Base-by-base conservation (phyloP, 176 grass and related monocot species). In the Avena eriantha region DNA sequence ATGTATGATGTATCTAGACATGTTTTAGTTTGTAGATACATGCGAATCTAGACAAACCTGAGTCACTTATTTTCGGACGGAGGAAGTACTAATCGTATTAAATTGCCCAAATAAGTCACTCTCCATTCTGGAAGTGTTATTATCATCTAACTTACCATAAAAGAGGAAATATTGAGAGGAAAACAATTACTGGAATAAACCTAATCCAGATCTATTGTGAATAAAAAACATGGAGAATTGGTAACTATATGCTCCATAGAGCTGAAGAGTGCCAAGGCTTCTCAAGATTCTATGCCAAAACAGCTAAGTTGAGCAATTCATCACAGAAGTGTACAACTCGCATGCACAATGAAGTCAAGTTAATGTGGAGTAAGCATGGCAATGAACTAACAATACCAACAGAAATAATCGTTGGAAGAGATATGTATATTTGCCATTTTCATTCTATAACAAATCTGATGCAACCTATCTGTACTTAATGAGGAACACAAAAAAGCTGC, bases 341-440 rank as follows among this genome's bases (percentile, higher is more conserved):
- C 39, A 47, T 43, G 76, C 12, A 80, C 59, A 22, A 80, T 65
- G 1, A 9, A 43, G 54, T 48, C 39, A 64, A 17, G 23, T 80
- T 29, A 45, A 80, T 80, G n/a, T 46, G 4, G 39, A 29, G 13
- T 80, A 43, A 43, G 23, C 54, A 23, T 23, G 76, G 21, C n/a
- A 65, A 64, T 64, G 54, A 79, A 64, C 58, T 26, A 80, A 80
- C 15, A 64, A 29, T 65, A 66, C 78, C 18, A 57, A 80, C 43
- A 24, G 13, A 64, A 54, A 65, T 11, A 29, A 48, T 29, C 18
- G 18, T 17, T 18, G 15, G 15, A 80, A 80, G 18, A 41, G 12
- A 82, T 70, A 16, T 18, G 80, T 70, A 16, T 43, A 49, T 70
- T 70, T 56, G 26, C 49, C 80, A 70, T 67, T 69, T 18, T 82